Evolutionary conservation across 352 stramenopile genomes (phyloP).

Genomic region (Lagenidium giganteum): DNA sequence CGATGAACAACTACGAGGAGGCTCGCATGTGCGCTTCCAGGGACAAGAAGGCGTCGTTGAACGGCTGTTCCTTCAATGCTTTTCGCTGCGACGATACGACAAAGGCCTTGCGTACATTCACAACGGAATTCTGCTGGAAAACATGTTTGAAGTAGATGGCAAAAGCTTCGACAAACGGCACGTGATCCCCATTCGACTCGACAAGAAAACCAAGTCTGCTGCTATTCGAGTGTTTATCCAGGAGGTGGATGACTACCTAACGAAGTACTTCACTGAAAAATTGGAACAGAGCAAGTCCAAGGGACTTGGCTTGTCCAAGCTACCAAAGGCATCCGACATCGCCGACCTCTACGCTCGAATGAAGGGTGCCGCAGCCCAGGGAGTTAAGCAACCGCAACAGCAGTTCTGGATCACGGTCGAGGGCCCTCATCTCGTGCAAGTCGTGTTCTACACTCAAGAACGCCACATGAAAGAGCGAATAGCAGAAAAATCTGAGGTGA

Average conservation of each 20-base stretch:
- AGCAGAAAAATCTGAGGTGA: conserved; percentile 55
- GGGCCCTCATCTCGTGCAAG: conserved; percentile 42
- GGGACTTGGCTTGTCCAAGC: conserved; percentile 45
- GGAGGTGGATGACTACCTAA: conserved; percentile 32
- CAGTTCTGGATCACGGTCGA: conserved; percentile 64
- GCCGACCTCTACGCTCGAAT: conserved; percentile 33
- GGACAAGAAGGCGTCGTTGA: conserved; percentile 67
- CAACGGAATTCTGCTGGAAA: conserved; percentile 61
- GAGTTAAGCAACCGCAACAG: conserved; percentile 9
- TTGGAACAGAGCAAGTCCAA: conserved; percentile 18
- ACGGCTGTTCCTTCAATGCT: conserved; percentile 63
- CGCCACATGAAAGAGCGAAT: conserved; percentile 44
- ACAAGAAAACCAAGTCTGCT: conserved; percentile 29
- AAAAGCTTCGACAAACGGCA: conserved; percentile 44
- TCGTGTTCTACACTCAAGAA: conserved; percentile 66
- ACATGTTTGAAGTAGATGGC: conserved; percentile 46
- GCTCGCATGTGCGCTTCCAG: conserved; percentile 52
- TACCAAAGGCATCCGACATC: conserved; percentile 26
- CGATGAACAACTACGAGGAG: conserved; percentile 66
- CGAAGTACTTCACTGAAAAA: conserved; percentile 13
- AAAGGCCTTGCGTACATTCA: conserved; percentile 65
- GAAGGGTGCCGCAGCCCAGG: conserved; percentile 17
- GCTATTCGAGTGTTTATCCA: conserved; percentile 51
- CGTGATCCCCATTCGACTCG: conserved; percentile 40
- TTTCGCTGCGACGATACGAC: conserved; percentile 66